Evolutionary conservation across 2,329 filamentous ascomycete genomes (phyloP), one percentile per base, ranked within the genome.

Genomic region (Trichoderma cornu-damae): DNA sequence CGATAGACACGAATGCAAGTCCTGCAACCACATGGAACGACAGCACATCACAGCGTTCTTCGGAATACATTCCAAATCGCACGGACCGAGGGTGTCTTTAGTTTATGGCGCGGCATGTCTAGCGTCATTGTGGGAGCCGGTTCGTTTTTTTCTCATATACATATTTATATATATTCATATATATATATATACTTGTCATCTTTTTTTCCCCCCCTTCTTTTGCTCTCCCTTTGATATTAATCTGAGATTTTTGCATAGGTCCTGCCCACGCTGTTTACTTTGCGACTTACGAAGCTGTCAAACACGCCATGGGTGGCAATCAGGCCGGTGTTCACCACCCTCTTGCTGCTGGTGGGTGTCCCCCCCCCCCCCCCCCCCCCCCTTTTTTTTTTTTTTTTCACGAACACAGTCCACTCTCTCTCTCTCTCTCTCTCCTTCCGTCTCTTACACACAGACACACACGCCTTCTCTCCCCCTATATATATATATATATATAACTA

Each of bases 191-290:
- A n/a, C n/a, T n/a, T n/a, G n/a, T n/a, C n/a, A n/a, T n/a, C n/a
- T n/a, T n/a, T n/a, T n/a, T n/a, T n/a, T n/a, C n/a, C n/a, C n/a
- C n/a, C n/a, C n/a, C n/a, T n/a, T 20, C 4, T 14, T 20, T 2
- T 7, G 18, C 2, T 14, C 3, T 7, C 9, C 50, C 26, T 35
- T 61, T 64, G 64, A 64, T 64, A 63, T 50, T 65, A 59, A 35
- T 24, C 46, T 11, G 9, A 24, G 20, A 59, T 38, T 47, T 59
- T 11, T 11, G 11, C 48, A 22, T 66, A 96, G 93, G 93, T 63
- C 94, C 94, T 65, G 94, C 94, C 60, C 94, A 99, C 70, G 94
- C 94, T 43, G 91, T 99, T 59, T 97, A 99, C 73, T 99, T 99
- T 74, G 93, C 92, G 56, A 97, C 94, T 38, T 99, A 97, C 72